Conservation (phyloP, 495 filamentous ascomycete genomes). For the Pyrenula aspistea region DNA sequence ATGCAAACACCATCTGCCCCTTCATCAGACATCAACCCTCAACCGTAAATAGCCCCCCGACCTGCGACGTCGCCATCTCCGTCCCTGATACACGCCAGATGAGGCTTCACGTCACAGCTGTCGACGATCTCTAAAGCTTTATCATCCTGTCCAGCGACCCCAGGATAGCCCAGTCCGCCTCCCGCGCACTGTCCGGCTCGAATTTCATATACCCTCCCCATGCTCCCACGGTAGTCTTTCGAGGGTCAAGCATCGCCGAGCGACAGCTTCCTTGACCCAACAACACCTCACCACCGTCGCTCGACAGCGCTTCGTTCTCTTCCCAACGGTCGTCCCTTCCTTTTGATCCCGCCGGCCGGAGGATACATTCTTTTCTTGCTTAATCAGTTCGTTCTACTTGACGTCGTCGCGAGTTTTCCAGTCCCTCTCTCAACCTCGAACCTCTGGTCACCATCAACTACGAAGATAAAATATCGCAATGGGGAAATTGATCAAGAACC, state of each 20-base stretch:
- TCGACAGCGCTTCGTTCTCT: neutral
- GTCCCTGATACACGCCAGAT: neutral
- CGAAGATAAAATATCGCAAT: conserved; percentile 35
- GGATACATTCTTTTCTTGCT: neutral
- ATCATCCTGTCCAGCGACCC: too few species aligned
- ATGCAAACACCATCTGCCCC: neutral
- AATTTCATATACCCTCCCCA: neutral
- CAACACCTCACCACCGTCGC: neutral
- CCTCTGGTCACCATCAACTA: neutral
- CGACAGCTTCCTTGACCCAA: neutral
- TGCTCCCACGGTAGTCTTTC: neutral
- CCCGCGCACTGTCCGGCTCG: neutral
- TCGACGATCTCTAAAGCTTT: neutral
- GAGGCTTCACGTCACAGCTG: neutral
- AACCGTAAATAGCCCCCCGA: neutral
- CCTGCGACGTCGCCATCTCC: neutral
- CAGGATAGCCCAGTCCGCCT: neutral
- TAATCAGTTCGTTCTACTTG: neutral
- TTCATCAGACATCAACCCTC: neutral
- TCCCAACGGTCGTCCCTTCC: neutral
- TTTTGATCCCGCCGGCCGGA: neutral
- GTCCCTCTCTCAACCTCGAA: neutral
- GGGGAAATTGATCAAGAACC: conserved; percentile 98
- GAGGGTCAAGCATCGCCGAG: neutral
- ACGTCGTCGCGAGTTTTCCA: neutral